phyloP scores from a whole-genome alignment of 2,329 filamentous ascomycete genomes.

The Cladosporium colombiae region DNA sequence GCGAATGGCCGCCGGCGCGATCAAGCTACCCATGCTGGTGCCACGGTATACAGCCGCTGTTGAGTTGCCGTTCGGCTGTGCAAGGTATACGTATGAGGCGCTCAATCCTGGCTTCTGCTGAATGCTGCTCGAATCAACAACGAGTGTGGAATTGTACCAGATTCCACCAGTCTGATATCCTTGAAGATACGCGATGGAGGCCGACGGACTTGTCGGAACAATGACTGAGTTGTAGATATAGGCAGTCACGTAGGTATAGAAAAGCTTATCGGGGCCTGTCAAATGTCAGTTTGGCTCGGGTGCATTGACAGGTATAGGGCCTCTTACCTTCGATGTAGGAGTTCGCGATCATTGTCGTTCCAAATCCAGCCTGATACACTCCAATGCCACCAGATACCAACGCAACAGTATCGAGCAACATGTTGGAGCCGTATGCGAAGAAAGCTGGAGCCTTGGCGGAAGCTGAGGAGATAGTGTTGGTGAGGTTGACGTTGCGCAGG shows the following conservation, averaged over 20 bases:
- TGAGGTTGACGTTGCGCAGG: constrained; percentile 45
- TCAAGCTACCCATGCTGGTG: constrained; percentile 41
- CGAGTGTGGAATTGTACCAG: constrained; percentile 21
- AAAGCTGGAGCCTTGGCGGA: constrained; percentile 33
- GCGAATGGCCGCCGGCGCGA: constrained; percentile 43
- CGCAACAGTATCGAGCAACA: constrained; percentile 49
- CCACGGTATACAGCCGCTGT: constrained; percentile 46
- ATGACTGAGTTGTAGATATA: constrained; percentile 51
- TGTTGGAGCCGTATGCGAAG: constrained; percentile 42
- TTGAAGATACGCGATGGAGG: constrained; percentile 28
- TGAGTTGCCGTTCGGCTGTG: constrained; percentile 44
- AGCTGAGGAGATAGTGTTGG: constrained; percentile 34
- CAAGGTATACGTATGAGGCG: constrained; percentile 46
- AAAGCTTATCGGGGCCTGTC: constrained; percentile 46
- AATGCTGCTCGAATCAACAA: constrained; percentile 18
- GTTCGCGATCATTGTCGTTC: constrained; percentile 26
- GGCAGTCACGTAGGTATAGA: constrained; percentile 44
- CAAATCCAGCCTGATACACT: constrained; percentile 34
- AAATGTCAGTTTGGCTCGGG: constrained; percentile 27
- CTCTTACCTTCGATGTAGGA: constrained; percentile 18
- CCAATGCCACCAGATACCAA: constrained; percentile 43
- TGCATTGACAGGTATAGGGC: neutral
- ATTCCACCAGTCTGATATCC: constrained; percentile 20
- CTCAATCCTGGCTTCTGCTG: constrained; percentile 19
- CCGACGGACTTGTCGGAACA: constrained; percentile 35